phyloP scores from a whole-genome alignment of 202 grass and related monocot species.

The Hordeum pubiflorum region DNA sequence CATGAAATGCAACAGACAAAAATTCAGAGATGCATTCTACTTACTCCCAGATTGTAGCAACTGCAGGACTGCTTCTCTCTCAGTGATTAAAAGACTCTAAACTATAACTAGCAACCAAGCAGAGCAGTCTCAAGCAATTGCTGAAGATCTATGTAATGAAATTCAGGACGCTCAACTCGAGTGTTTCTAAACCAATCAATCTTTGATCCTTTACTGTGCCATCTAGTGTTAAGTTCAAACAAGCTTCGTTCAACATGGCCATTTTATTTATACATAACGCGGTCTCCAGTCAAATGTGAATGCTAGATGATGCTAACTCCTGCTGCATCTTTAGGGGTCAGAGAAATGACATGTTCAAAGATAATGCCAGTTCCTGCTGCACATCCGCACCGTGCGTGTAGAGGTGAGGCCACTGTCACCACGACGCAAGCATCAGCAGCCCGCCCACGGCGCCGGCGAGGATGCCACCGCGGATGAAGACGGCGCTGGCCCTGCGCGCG shows the following conservation, averaged over 20 bases:
- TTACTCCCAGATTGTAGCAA: no score
- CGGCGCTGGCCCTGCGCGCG: slow-evolving; percentile 30
- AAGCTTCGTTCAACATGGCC: neutral
- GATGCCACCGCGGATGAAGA: slow-evolving; percentile 32
- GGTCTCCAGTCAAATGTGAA: slow-evolving; percentile 23
- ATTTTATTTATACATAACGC: neutral
- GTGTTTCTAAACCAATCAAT: neutral
- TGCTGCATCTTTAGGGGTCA: slow-evolving; percentile 32
- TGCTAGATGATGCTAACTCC: neutral
- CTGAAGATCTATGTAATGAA: neutral
- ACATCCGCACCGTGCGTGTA: slow-evolving; percentile 41
- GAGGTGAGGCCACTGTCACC: slow-evolving; percentile 39
- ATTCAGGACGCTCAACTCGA: neutral
- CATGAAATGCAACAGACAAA: no score
- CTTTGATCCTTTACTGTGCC: neutral
- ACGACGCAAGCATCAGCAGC: slow-evolving; percentile 34
- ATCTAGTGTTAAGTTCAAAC: neutral
- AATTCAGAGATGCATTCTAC: no score
- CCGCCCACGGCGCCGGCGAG: slow-evolving; percentile 34
- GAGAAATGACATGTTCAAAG: slow-evolving; percentile 13
- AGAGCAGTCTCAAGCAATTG: neutral
- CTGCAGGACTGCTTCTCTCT: no score
- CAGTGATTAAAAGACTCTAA: no score
- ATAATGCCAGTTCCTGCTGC: neutral
- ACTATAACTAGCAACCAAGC: neutral